phyloP scores from a whole-genome alignment of 2,329 filamentous ascomycete genomes.

The Bipolaris bicolor region DNA sequence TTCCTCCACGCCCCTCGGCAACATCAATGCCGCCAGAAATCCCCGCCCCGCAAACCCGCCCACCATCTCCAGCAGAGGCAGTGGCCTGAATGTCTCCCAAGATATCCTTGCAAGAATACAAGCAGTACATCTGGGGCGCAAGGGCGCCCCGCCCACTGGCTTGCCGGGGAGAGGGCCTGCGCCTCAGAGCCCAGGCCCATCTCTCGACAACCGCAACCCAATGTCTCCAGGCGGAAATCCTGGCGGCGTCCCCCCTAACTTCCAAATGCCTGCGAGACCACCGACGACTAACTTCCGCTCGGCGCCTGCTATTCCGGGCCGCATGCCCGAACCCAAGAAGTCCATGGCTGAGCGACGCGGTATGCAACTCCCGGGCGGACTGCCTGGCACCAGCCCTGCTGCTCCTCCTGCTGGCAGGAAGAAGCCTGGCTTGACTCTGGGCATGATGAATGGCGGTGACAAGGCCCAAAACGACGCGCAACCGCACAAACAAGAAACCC shows the following conservation, averaged over 20 bases:
- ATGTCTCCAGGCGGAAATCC: conserved; percentile 36
- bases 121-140: conserved; percentile 70
- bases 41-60: conserved; percentile 51
- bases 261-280: conserved; percentile 54
- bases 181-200: conserved; percentile 37
- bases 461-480: conserved; percentile 22
- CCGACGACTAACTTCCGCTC: conserved; percentile 53
- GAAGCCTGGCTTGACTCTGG: conserved; percentile 53
- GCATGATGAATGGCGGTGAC: conserved; percentile 50
- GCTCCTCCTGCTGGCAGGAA: conserved; percentile 47
- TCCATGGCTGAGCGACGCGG: conserved; percentile 72
- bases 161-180: conserved; percentile 32
- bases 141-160: conserved; percentile 58
- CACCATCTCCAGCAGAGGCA: conserved; percentile 54
- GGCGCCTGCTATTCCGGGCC: conserved; percentile 56
- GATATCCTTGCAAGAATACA: conserved; percentile 74
- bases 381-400: conserved; percentile 60
- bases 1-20: conserved; percentile 83
- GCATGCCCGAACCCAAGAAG: conserved; percentile 57
- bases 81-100: conserved; percentile 60
- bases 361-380: conserved; percentile 65
- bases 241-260: conserved; percentile 52
- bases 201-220: conserved; percentile 23
- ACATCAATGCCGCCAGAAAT: conserved; percentile 71
- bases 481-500: conserved; percentile 45